Evolutionary conservation across 495 filamentous ascomycete species (phyloP).

Genomic region (Xylaria curta): DNA sequence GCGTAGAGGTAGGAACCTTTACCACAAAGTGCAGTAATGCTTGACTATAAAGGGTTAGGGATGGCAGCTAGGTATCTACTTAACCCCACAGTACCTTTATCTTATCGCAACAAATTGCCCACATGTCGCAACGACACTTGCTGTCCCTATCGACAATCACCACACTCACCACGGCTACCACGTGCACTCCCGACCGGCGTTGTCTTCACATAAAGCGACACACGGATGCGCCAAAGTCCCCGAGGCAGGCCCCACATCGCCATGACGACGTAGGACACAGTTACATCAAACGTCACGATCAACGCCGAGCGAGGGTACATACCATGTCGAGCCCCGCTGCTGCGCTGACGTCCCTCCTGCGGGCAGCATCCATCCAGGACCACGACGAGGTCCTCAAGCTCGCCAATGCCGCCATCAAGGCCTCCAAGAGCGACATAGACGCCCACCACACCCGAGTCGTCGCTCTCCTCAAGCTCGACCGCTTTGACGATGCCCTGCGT

Average conservation of each 20-base stretch:
- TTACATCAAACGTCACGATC: background rate
- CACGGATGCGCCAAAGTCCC: background rate
- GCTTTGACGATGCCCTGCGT: slow-evolving; percentile 85
- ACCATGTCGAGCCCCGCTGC: slow-evolving; percentile 50
- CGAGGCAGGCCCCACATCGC: background rate
- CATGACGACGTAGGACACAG: slow-evolving; percentile 16
- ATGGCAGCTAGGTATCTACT: too few species aligned
- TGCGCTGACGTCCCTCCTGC: slow-evolving; percentile 58
- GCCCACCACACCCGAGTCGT: slow-evolving; percentile 82
- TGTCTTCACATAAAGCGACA: background rate
- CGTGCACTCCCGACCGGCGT: background rate
- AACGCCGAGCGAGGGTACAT: background rate
- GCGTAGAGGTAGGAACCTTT: too few species aligned
- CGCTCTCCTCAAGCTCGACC: slow-evolving; percentile 90
- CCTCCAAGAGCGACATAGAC: slow-evolving; percentile 70
- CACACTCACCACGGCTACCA: background rate
- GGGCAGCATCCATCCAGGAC: slow-evolving; percentile 53
- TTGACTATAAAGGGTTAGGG: too few species aligned
- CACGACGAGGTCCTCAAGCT: slow-evolving; percentile 55
- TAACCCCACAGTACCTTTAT: background rate
- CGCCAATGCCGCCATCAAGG: slow-evolving; percentile 65
- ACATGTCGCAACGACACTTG: background rate
- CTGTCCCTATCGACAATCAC: background rate
- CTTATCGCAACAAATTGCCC: slow-evolving; percentile 9
- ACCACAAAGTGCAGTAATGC: too few species aligned